Evolutionary conservation across 441 rosid species (phyloP).

Genomic region (Erysimum pusillum): DNA sequence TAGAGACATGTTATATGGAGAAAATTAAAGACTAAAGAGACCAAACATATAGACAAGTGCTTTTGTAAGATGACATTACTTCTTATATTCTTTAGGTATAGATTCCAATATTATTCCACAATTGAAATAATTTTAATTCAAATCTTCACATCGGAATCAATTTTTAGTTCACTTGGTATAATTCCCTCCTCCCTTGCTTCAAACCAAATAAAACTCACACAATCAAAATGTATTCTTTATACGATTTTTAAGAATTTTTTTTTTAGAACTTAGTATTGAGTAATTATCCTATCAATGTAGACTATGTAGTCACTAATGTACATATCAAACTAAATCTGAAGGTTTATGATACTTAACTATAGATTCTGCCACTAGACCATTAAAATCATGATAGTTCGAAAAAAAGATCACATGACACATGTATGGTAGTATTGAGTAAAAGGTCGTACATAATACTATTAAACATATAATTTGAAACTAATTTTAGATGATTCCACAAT

Average conservation of each 20-base stretch:
- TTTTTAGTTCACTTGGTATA: constrained; percentile 4
- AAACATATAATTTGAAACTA: background rate
- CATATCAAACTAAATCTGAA: background rate
- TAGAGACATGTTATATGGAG: background rate
- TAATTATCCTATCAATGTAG: background rate
- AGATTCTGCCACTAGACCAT: background rate
- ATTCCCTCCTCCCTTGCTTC: constrained; percentile 11
- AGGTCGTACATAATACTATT: background rate
- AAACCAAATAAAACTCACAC: background rate
- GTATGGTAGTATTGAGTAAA: background rate
- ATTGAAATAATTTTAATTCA: constrained; percentile 1
- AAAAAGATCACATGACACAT: background rate
- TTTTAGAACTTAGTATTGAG: background rate
- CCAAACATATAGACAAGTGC: constrained; percentile 37
- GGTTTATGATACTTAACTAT: background rate
- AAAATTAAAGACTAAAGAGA: constrained; percentile 36
- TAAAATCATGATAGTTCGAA: background rate
- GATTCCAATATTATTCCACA: constrained; percentile 43
- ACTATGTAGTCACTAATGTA: background rate
- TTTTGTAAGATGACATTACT: constrained; percentile 39
- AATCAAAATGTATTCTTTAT: background rate
- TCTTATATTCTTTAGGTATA: constrained; percentile 37
- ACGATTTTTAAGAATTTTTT: background rate
- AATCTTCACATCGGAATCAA: constrained; percentile 2
- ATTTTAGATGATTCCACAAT: constrained; percentile 5